Evolutionary conservation across 2,329 filamentous ascomycete species (phyloP).

Genomic region (Fusarium aywerte): DNA sequence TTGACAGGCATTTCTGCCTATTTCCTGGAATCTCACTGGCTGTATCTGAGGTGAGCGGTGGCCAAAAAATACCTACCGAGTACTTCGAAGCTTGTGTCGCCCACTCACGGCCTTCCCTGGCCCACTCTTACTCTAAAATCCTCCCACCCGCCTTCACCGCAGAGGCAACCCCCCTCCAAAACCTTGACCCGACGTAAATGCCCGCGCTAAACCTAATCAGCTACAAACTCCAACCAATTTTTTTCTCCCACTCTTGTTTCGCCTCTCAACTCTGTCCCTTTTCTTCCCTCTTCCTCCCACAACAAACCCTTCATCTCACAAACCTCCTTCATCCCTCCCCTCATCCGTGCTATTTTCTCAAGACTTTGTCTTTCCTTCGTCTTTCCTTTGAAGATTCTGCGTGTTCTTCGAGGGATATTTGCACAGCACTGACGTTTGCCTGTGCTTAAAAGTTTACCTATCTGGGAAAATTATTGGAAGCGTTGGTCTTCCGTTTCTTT

Average conservation of each 20-base stretch:
- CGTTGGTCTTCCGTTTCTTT: slow-evolving; percentile 51
- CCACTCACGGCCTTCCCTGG: slow-evolving; percentile 46
- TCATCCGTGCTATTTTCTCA: slow-evolving; percentile 47
- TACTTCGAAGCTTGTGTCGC: slow-evolving; percentile 31
- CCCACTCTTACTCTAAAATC: slow-evolving; percentile 40
- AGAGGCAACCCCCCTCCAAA: slow-evolving; percentile 44
- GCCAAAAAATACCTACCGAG: slow-evolving; percentile 42
- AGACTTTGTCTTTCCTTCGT: slow-evolving; percentile 56
- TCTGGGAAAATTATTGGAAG: slow-evolving; percentile 49
- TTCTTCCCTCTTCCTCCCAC: slow-evolving; percentile 51
- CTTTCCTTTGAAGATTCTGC: slow-evolving; percentile 61
- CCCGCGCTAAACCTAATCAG: slow-evolving; percentile 49
- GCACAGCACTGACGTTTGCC: slow-evolving; percentile 48
- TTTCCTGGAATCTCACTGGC: slow-evolving; percentile 32
- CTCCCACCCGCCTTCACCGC: slow-evolving; percentile 42
- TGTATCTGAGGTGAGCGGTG: slow-evolving; percentile 35
- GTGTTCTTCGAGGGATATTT: slow-evolving; percentile 56
- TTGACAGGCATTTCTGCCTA: slow-evolving; percentile 21
- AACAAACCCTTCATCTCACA: slow-evolving; percentile 49
- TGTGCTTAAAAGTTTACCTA: slow-evolving; percentile 49
- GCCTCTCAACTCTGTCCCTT: slow-evolving; percentile 48
- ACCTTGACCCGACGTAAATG: slow-evolving; percentile 40
- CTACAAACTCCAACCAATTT: slow-evolving; percentile 50
- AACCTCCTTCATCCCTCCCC: slow-evolving; percentile 46
- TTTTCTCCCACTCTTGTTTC: slow-evolving; percentile 51